A percentile compares a stretch with the other conserved stretches of the same genome.
These are phyloP conservation scores for Solanum etuberosum DNA, from an alignment of 257 asterid species.

Conservation along the genomic window DNA sequence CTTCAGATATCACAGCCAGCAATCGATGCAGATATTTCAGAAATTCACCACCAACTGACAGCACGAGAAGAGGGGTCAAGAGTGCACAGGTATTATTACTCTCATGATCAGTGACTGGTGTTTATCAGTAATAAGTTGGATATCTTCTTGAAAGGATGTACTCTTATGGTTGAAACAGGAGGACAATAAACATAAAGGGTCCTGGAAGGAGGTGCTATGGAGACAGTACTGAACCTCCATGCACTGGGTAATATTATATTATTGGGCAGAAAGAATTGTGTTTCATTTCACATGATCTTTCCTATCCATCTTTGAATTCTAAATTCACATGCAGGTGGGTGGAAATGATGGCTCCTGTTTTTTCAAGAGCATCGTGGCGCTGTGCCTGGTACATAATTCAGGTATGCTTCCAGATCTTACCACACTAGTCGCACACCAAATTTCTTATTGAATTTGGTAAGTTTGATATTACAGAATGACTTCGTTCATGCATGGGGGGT, in stretches of 20 bases:
- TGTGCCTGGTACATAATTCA: constrained; percentile 74
- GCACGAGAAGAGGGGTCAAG: constrained; percentile 32
- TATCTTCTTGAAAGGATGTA: background rate
- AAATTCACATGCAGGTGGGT: constrained; percentile 32
- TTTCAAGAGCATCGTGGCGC: constrained; percentile 64
- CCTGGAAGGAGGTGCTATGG: constrained; percentile 41
- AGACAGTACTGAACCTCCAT: constrained; percentile 48
- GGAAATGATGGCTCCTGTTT: constrained; percentile 87
- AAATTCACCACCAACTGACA: constrained; percentile 55
- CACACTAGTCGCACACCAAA: background rate
- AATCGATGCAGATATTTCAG: constrained; percentile 42
- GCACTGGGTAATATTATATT: constrained; percentile 44
- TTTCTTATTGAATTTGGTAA: background rate
- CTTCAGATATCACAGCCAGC: constrained; percentile 89
- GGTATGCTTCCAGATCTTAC: constrained; percentile 18
- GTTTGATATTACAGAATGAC: constrained; percentile 33
- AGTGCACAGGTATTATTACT: constrained; percentile 42
- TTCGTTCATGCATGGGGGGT: constrained; percentile 67
- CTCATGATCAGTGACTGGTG: background rate
- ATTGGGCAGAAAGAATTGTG: background rate
- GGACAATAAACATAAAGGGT: constrained; percentile 28
- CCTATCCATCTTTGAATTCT: background rate
- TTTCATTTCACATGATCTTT: background rate
- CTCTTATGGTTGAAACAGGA: constrained; percentile 15
- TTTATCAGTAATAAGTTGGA: background rate